Evolutionary conservation across 306 rosid species (phyloP).

Genomic region (Vigna trinervia): DNA sequence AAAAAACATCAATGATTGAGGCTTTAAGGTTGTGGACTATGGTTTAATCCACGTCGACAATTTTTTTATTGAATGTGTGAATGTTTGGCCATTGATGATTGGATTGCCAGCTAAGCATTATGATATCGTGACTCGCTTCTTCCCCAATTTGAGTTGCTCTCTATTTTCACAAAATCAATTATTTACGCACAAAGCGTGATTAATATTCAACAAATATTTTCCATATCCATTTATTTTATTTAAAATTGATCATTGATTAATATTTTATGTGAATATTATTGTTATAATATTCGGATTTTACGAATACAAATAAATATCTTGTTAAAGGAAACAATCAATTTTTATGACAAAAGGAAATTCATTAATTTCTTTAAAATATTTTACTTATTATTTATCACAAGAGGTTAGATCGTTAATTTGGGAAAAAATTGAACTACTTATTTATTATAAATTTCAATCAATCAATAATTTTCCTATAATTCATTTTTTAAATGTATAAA

Average conservation of each 20-base stretch:
- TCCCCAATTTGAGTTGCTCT: constrained; percentile 63
- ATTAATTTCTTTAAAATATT: too few relatives aligned
- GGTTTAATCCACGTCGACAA: constrained; percentile 65
- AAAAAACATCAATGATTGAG: constrained; percentile 71
- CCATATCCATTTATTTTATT: too few relatives aligned
- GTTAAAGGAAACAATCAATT: too few relatives aligned
- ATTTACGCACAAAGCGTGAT: not conserved
- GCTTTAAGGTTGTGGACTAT: constrained; percentile 56
- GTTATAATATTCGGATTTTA: too few relatives aligned
- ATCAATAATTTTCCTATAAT: not conserved
- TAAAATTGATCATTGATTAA: too few relatives aligned
- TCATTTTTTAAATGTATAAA: not conserved
- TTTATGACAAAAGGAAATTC: too few relatives aligned
- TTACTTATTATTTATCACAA: not conserved
- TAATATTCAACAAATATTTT: not conserved
- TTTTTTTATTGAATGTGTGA: constrained; percentile 43
- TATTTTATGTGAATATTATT: too few relatives aligned
- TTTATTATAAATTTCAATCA: not conserved
- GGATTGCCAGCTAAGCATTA: constrained; percentile 77
- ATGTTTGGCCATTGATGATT: constrained; percentile 63
- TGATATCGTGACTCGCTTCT: constrained; percentile 44
- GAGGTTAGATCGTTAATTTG: not conserved
- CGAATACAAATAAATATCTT: too few relatives aligned
- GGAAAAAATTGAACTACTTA: not conserved
- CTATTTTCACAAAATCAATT: not conserved